These are phyloP conservation scores for Auxenochlorella pyrenoidosa DNA, from an alignment of 139 green algal genomes.

Conservation along the genomic window DNA sequence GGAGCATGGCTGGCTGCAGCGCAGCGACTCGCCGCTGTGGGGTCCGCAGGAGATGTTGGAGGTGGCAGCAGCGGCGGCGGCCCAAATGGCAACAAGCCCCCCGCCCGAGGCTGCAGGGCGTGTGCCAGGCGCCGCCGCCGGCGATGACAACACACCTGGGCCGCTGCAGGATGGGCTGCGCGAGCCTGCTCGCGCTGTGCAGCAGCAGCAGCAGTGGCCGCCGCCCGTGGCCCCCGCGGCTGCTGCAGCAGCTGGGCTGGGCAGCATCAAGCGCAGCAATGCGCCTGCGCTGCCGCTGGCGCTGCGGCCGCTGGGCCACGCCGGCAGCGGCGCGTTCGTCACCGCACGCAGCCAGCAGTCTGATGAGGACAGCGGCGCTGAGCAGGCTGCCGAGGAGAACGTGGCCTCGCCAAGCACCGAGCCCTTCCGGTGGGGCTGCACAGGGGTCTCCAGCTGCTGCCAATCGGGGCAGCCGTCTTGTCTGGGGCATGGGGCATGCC, in stretches of 20 bases:
- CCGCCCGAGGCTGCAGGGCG: background rate
- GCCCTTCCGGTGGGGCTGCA: background rate
- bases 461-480: no score
- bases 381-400: background rate
- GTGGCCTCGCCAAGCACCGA: background rate
- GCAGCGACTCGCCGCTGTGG: constrained; percentile 11
- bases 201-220: background rate
- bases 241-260: background rate
- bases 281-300: background rate
- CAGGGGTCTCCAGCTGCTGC: background rate
- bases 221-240: no score
- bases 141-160: background rate
- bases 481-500: no score
- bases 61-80: background rate
- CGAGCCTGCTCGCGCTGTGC: background rate
- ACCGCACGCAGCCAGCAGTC: constrained; percentile 3
- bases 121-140: background rate
- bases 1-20: background rate
- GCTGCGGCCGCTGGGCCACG: background rate
- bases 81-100: background rate
- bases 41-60: background rate
- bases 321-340: background rate
- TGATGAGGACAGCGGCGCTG: background rate
- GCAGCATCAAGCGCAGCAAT: background rate
- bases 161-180: constrained; percentile 12